phyloP scores from a whole-genome alignment of 305 asterid species.

The Petunia hybrid region DNA sequence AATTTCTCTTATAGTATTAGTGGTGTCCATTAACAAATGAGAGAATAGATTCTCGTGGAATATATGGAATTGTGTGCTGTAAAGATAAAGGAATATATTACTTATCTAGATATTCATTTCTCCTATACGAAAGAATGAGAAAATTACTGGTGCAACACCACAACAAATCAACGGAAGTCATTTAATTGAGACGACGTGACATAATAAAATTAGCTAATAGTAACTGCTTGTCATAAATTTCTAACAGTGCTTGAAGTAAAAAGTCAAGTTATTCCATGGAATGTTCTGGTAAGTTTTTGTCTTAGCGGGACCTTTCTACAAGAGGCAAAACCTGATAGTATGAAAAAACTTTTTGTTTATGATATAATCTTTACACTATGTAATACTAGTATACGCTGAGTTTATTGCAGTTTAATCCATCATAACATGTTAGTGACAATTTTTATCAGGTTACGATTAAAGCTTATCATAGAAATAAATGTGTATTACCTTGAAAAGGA shows the following conservation, averaged over 20 bases:
- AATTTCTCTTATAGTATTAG: slow-evolving; percentile 25
- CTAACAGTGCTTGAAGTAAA: not conserved
- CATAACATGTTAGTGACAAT: not conserved
- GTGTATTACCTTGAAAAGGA: too few species aligned
- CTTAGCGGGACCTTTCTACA: not conserved
- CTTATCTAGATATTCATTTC: slow-evolving; percentile 22
- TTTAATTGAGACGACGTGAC: not conserved
- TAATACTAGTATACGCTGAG: too few species aligned
- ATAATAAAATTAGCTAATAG: not conserved
- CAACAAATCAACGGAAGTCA: slow-evolving; percentile 1
- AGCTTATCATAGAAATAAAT: not conserved
- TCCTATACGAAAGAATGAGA: not conserved
- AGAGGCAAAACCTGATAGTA: not conserved
- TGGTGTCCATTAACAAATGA: slow-evolving; percentile 24
- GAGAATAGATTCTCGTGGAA: slow-evolving; percentile 50
- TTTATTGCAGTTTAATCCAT: not conserved
- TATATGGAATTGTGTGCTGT: slow-evolving; percentile 34
- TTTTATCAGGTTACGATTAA: not conserved
- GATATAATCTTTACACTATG: too few species aligned
- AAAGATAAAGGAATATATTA: slow-evolving; percentile 43
- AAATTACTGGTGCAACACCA: slow-evolving; percentile 30
- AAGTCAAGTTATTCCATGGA: slow-evolving; percentile 4
- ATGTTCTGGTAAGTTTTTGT: not conserved
- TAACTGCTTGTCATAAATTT: not conserved
- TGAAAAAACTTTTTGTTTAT: too few species aligned